Evolutionary conservation across 1,139 yeast genomes (phyloP), one percentile per base, ranked within the genome.

Genomic region (Kodamaea plutei): DNA sequence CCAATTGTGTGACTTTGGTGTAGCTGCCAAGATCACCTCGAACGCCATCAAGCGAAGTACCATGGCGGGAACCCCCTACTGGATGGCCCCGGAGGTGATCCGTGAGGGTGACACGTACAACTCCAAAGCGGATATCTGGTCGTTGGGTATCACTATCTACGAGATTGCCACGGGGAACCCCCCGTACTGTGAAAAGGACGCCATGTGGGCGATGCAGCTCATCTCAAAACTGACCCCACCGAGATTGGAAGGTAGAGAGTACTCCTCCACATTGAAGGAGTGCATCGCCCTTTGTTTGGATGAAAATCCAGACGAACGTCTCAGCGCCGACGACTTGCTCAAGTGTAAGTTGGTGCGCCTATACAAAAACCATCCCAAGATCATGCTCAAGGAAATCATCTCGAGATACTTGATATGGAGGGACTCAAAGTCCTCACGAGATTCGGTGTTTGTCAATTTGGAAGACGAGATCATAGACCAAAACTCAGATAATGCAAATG

Each of bases 31-130:
- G 53, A 65, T 89, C 23, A 76, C 94, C 1, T 72, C 89, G n/a
- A 75, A 80, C 24, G 79, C 80, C 19, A 58, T 79, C 29, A 84
- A 89, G 51, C 71, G 98, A 48, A 85, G 91, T 25, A 91, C 98
- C 1, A 88, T 91, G 76, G 97, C 95, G 0, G 99, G 99, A 5
- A 93, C 99, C 0, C 98, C 98, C 0, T 93, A 89, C 55, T 93
- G 99, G 99, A 93, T 93, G 99, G 98, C 97, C 0, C 98, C 98
- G 0, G 98, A 91, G 55, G 98, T 91, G 15, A 91, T 91, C 26
- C 76, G 89, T 52, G 97, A 91, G 54, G 98, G 98, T 19, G 83
- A 83, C 13, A 69, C 82, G 2, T 87, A 87, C 55, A 84, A 85
- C 47, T 76, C 78, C 30, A 87, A 84, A 57, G 95, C 93, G 0